Evolutionary conservation across 768 basidiomycete genomes (phyloP), one percentile per base, ranked within the genome.

Genomic region (Rhodotorula paludigena): DNA sequence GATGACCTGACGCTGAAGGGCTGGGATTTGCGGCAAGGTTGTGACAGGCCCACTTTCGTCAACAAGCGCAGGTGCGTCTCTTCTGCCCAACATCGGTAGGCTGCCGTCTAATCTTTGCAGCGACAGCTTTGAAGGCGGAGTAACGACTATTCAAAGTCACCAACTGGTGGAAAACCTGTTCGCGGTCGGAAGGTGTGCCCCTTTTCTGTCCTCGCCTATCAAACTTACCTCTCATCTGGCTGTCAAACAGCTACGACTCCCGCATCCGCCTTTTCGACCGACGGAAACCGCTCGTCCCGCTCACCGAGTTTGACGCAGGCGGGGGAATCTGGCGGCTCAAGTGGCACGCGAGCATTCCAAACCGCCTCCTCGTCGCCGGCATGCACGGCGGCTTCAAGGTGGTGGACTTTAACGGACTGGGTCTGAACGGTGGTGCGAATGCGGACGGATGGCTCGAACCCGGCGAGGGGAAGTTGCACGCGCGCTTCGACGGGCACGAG

Each of bases 381-480:
- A 99, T 98, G 96, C 93, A 94, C 76, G 92, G 92, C 69, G 93
- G 94, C 16, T 93, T 91, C 83, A 96, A 96, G 76, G 82, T 94
- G 11, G 77, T 92, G 53, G 81, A 78, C 3, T 85, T 89, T 64
- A 64, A 69, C 52, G 63, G 78, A 63, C 60, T 76, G 76, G 48
- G 60, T 63, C 35, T 72, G 59, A 32, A 44, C 52, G 47, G 16
- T 25, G 39, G 56, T 23, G n/a, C 33, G 15, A 51, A 49, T 20
- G 52, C 54, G 36, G 55, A 16, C 21, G 38, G 54, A 69, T 69
- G 28, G 74, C 44, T 60, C 41, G 53, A 52, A 38, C 68, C 68
- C 39, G 77, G 68, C 33, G 67, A 61, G 62, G 77, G 82, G 49
- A 79, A 58, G 39, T 41, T 86, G 39, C 68, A 83, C 15, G 83